Evolutionary conservation across 257 asterid species (phyloP).

Genomic region (Plantago elongata): DNA sequence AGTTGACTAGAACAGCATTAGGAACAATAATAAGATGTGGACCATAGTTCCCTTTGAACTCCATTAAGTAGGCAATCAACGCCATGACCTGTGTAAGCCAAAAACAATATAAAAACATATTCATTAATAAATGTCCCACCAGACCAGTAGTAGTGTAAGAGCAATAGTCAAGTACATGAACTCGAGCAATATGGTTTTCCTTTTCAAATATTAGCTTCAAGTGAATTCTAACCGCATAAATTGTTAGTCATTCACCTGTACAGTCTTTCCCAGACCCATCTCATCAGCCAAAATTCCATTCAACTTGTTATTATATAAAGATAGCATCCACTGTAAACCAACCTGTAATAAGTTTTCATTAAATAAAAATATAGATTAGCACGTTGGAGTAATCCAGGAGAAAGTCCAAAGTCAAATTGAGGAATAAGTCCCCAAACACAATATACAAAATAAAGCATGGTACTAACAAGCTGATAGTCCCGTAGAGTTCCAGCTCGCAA

Average conservation of each 20-base stretch:
- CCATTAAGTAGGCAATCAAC: conserved; percentile 92
- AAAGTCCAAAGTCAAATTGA: conserved; percentile 13
- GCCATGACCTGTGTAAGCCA: conserved; percentile 77
- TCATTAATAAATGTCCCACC: conserved; percentile 19
- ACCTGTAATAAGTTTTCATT: conserved; percentile 49
- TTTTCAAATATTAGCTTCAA: conserved; percentile 1
- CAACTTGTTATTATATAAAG: conserved; percentile 88
- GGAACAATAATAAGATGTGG: conserved; percentile 99
- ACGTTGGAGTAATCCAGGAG: conserved; percentile 15
- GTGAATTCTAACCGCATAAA: conserved; percentile 13
- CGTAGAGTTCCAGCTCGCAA: conserved; percentile 87
- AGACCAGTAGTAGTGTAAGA: conserved; percentile 5
- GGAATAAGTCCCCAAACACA: conserved; percentile 18
- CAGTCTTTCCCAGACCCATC: conserved; percentile 99
- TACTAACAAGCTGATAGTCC: conserved; percentile 95
- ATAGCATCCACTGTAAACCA: conserved; percentile 99
- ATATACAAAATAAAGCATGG: conserved; percentile 16
- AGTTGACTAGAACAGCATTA: conserved; percentile 97
- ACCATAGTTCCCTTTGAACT: conserved; percentile 97
- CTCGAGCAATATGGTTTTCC: conserved; percentile 10
- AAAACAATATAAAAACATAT: conserved; percentile 12
- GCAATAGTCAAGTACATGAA: background rate
- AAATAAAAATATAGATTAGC: conserved; percentile 12
- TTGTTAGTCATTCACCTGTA: conserved; percentile 57
- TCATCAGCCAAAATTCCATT: conserved; percentile 99